Evolutionary conservation across 495 filamentous ascomycete species (phyloP), one percentile per base, ranked within the genome.

Genomic region (Cercophora newfieldiana): DNA sequence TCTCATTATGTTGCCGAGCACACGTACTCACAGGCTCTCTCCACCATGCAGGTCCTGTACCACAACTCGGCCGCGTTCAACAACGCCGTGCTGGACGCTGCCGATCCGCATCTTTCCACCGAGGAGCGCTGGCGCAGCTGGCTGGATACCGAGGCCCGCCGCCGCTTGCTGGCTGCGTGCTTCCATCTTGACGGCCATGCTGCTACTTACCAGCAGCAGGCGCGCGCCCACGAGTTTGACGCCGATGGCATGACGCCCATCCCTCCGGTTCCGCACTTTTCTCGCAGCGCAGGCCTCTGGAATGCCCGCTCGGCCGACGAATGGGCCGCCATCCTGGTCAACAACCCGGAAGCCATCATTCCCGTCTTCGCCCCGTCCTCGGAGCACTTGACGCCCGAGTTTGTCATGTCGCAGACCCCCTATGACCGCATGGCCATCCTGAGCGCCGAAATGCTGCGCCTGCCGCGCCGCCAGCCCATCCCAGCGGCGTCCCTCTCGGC

Each of bases 151-250:
- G 84, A 86, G 68, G 75, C 79, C 24, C 75, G 71, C 66, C 81
- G 80, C n/a, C 79, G 84, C 37, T 77, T 86, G 57, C 70, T 83
- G 19, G 75, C 78, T 51, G 77, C 75, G 10, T 86, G 81, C 72
- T 81, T 84, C 73, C 69, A 82, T 67, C 72, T 80, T 61, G 83
- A 86, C 72, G 74, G 81, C 19, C 84, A 85, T 62, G 73, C 82
- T 60, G 75, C 81, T 54, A 72, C 79, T 62, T 83, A 79, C 64
- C 79, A 84, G 63, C 80, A 85, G 71, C 79, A 81, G 62, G 65
- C 67, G n/a, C 75, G 75, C 8, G 72, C 68, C 8, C 72, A 75
- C 55, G 72, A 77, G 54, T 65, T 64, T 67, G 69, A 73, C 54
- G 62, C 69, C 53, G 67, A 51, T 57, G 72, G 71, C 56, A 62